Evolutionary conservation across 1,139 yeast species (phyloP).

Genomic region (Sugiyamaella paludigena): DNA sequence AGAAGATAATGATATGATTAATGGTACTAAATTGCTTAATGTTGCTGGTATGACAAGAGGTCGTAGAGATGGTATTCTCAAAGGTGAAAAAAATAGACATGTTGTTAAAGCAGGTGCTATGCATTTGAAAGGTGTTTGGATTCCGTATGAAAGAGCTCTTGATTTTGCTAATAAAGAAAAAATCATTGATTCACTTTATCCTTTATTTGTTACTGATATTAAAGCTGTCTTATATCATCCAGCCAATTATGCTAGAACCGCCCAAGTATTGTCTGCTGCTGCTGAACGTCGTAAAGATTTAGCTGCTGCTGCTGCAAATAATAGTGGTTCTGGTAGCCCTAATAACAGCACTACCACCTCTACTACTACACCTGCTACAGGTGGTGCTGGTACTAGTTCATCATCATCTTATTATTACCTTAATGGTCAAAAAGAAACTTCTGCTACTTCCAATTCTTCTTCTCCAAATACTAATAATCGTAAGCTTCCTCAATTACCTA

Average conservation of each 20-base stretch:
- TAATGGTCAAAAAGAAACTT: conserved; percentile 12
- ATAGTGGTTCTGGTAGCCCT: conserved; percentile 8
- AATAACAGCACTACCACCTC: conserved; percentile 12
- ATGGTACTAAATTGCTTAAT: conserved; percentile 88
- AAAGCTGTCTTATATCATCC: conserved; percentile 57
- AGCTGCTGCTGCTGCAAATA: conserved; percentile 16
- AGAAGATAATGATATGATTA: conserved; percentile 90
- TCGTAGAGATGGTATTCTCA: conserved; percentile 88
- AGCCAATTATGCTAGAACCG: conserved; percentile 35
- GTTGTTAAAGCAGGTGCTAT: conserved; percentile 95
- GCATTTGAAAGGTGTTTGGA: conserved; percentile 98
- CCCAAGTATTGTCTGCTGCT: conserved; percentile 36
- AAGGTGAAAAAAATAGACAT: conserved; percentile 83
- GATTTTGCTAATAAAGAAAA: conserved; percentile 90
- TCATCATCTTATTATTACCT: conserved; percentile 10
- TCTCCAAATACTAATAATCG: conserved; percentile 9
- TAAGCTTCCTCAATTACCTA: conserved; percentile 12
- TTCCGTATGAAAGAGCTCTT: conserved; percentile 89
- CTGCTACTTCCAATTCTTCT: conserved; percentile 5
- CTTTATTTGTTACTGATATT: conserved; percentile 84
- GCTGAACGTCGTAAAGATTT: conserved; percentile 30
- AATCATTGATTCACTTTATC: conserved; percentile 80
- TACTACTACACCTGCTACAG: conserved; percentile 9
- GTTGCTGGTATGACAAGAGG: conserved; percentile 97
- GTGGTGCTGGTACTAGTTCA: conserved; percentile 6